These are phyloP conservation scores for Carnegiea gigantea DNA, from an alignment of 179 eudicot species.

Conservation along the genomic window DNA sequence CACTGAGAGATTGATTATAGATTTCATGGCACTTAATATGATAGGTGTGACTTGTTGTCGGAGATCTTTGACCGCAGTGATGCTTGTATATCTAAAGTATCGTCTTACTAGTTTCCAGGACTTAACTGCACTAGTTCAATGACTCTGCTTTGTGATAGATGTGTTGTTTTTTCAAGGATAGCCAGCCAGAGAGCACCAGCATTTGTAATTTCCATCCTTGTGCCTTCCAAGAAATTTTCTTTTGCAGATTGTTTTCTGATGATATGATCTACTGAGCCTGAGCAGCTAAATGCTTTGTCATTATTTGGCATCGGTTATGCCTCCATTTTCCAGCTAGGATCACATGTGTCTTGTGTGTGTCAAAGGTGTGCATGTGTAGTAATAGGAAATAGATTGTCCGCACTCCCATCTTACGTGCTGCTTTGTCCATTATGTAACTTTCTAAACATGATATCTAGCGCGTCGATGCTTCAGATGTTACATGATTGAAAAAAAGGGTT, in stretches of 20 bases:
- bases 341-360: background rate
- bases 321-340: background rate
- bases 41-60: too few species aligned
- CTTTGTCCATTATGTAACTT: background rate
- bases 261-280: background rate
- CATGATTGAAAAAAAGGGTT: background rate
- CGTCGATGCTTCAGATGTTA: background rate
- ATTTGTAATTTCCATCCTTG: background rate
- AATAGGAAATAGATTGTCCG: background rate
- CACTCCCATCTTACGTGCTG: background rate
- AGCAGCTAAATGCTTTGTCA: background rate
- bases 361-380: background rate
- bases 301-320: background rate
- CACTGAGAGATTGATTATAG: background rate
- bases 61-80: background rate
- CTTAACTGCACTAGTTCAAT: background rate
- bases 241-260: background rate
- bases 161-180: slow-evolving; percentile 2
- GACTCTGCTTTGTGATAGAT: background rate
- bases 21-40: background rate
- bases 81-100: background rate
- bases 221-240: background rate
- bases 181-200: slow-evolving; percentile 1
- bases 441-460: background rate
- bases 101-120: background rate